Evolutionary conservation across 768 basidiomycete species (phyloP).

Genomic region (Mrakia hoshinonis): DNA sequence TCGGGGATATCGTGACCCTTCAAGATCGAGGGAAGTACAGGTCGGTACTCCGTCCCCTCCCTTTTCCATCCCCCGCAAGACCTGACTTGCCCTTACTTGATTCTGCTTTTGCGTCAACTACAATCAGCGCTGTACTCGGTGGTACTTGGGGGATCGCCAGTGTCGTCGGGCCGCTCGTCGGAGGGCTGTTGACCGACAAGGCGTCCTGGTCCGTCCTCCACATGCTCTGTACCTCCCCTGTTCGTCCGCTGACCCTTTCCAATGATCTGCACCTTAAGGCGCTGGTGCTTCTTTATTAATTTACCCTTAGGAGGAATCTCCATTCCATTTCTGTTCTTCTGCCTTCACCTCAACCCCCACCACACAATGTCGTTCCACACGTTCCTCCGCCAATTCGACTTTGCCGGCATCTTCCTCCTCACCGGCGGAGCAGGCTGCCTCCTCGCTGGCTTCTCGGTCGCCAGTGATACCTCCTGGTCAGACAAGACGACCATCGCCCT

Average conservation of each 20-base stretch:
- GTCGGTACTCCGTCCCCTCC: too few relatives aligned
- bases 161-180: not conserved
- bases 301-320: conserved; percentile 40
- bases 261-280: not conserved
- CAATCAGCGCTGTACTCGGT: not conserved
- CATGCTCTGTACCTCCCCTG: not conserved
- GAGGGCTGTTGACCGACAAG: conserved; percentile 14
- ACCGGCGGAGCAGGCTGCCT: conserved; percentile 37
- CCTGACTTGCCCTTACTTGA: too few relatives aligned
- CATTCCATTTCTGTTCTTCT: conserved; percentile 38
- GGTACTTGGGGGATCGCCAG: conserved; percentile 4
- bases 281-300: not conserved
- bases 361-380: conserved; percentile 31
- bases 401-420: conserved; percentile 41
- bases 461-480: conserved; percentile 31
- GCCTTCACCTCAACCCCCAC: conserved; percentile 40
- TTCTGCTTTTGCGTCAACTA: too few relatives aligned
- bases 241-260: not conserved
- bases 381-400: conserved; percentile 41
- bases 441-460: conserved; percentile 39
- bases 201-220: not conserved
- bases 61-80: too few relatives aligned
- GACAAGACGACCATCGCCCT: conserved; percentile 29
- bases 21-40: not conserved
- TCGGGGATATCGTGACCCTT: conserved; percentile 62